These are phyloP conservation scores for Penicillium desertorum DNA, from an alignment of 495 filamentous ascomycete genomes.

Conservation along the genomic window DNA sequence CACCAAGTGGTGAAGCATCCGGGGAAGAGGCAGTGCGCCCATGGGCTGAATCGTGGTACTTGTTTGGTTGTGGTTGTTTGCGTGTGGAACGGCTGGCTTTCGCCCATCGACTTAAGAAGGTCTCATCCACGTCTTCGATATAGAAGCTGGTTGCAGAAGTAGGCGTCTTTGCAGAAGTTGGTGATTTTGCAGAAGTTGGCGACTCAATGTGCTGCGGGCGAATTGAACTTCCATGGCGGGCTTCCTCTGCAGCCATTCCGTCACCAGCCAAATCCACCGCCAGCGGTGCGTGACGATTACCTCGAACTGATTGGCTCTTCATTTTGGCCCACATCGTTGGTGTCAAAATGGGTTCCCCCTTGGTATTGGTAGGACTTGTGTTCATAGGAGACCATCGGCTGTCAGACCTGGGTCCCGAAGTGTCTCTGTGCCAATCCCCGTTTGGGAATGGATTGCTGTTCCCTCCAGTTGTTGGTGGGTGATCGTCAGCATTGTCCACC, in stretches of 20 bases:
- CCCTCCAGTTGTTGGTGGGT: slow-evolving; percentile 1
- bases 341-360: background rate
- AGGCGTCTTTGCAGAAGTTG: background rate
- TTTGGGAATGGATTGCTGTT: background rate
- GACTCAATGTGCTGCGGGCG: background rate
- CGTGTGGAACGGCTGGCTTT: background rate
- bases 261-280: background rate
- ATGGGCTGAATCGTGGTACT: background rate
- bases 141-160: background rate
- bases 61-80: background rate
- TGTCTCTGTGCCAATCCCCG: background rate
- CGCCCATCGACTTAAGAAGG: slow-evolving; percentile 2
- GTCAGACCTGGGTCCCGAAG: background rate
- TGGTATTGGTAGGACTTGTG: background rate
- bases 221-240: background rate
- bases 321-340: slow-evolving; percentile 4
- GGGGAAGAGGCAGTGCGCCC: background rate
- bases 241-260: background rate
- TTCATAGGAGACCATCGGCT: background rate
- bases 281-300: background rate
- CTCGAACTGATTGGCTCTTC: slow-evolving; percentile 1
- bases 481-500: slow-evolving; percentile 28
- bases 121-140: slow-evolving; percentile 7
- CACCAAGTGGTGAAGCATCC: background rate
- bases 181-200: background rate